A percentile compares a stretch with the other conserved stretches of the same genome.
Evolutionary conservation across 176 grass and related monocot genomes (phyloP).

Genomic region (Cenchrus fungigraminus): DNA sequence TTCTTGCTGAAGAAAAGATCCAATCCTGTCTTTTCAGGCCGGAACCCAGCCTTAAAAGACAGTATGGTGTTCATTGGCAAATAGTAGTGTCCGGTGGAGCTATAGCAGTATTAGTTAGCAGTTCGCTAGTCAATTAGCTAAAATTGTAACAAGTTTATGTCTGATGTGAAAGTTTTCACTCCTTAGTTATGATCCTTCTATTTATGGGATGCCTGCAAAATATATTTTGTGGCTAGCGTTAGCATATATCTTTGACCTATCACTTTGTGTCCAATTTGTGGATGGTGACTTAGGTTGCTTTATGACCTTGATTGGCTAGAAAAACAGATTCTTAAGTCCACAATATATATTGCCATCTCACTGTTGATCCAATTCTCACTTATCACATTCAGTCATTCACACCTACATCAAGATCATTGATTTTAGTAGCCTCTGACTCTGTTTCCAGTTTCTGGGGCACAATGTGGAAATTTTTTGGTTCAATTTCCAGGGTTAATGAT

Average conservation of each 20-base stretch:
- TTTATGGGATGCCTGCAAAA: constrained; percentile 11
- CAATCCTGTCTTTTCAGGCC: not conserved
- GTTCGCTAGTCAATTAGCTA: not conserved
- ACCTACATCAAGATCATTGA: not conserved
- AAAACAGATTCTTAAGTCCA: constrained; percentile 26
- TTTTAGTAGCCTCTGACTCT: constrained; percentile 12
- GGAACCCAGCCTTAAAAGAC: constrained; percentile 1
- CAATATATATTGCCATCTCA: not conserved
- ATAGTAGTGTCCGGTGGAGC: not conserved
- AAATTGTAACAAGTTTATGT: not conserved
- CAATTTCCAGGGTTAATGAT: not conserved
- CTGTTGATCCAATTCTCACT: not conserved
- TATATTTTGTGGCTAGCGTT: constrained; percentile 17
- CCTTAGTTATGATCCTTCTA: not conserved
- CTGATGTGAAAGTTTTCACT: not conserved
- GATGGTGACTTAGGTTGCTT: not conserved
- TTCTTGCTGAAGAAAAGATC: constrained; percentile 11
- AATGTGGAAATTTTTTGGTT: not conserved
- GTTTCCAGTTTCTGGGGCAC: not conserved
- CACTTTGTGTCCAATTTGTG: constrained; percentile 21
- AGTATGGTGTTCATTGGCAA: not conserved
- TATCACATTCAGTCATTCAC: not conserved
- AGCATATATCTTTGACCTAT: constrained; percentile 4
- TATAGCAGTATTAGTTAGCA: constrained; percentile 13
- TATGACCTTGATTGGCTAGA: not conserved